Evolutionary conservation across 495 filamentous ascomycete genomes (phyloP).

Genomic region (Penicillium bialowiezense): DNA sequence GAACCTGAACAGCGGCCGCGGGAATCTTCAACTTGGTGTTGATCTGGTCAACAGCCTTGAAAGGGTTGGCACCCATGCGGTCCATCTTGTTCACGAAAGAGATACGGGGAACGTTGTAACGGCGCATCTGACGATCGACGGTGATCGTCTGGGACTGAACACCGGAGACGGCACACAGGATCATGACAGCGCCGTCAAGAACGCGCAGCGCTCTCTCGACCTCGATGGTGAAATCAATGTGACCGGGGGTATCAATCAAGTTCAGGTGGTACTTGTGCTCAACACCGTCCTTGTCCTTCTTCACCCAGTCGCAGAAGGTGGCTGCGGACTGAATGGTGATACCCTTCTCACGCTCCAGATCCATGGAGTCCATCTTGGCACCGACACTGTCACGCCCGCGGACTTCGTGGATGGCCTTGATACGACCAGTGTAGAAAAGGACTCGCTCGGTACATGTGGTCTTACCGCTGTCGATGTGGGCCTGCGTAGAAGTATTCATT

Average conservation of each 20-base stretch:
- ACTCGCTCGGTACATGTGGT: conserved; percentile 97
- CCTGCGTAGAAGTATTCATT: conserved; percentile 48
- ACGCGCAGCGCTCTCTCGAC: conserved; percentile 96
- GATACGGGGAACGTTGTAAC: conserved; percentile 94
- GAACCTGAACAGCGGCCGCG: conserved; percentile 92
- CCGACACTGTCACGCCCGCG: conserved; percentile 92
- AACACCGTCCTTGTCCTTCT: conserved; percentile 66
- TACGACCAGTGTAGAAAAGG: conserved; percentile 96
- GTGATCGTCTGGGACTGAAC: conserved; percentile 98
- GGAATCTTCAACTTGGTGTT: conserved; percentile 90
- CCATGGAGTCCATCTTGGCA: conserved; percentile 99
- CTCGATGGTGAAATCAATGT: conserved; percentile 99
- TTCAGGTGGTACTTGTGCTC: conserved; percentile 96
- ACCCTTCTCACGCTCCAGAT: conserved; percentile 94
- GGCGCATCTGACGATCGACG: conserved; percentile 96
- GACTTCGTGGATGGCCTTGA: conserved; percentile 96
- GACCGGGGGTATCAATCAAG: conserved; percentile 96
- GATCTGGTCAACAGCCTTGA: conserved; percentile 96
- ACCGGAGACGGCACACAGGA: conserved; percentile 94
- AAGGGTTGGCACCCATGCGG: conserved; percentile 96
- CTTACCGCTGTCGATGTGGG: conserved; percentile 98
- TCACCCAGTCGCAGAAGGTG: conserved; percentile 97
- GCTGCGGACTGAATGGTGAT: conserved; percentile 99
- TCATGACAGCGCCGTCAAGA: conserved; percentile 97
- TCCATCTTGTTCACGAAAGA: conserved; percentile 99